These are phyloP conservation scores for Climacium dendroides DNA, from an alignment of 225 moss, liverwort and hornwort species.

Conservation along the genomic window DNA sequence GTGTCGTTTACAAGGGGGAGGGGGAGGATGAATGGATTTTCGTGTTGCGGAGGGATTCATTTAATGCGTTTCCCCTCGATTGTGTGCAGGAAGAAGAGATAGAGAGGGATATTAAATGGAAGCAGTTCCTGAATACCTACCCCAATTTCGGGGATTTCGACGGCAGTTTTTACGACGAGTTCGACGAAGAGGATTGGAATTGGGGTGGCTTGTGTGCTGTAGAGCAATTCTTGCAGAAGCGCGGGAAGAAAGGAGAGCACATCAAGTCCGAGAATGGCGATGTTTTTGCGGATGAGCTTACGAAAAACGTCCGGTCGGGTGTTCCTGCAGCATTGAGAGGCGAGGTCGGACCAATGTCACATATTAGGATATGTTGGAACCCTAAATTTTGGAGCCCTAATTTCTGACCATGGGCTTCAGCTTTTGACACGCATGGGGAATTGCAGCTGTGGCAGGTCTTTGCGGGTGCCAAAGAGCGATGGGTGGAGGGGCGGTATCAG, in stretches of 20 bases:
- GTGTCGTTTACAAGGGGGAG: not conserved
- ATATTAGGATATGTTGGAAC: not conserved
- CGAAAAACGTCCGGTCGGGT: conserved; percentile 27
- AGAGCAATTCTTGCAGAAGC: conserved; percentile 25
- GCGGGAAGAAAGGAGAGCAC: not conserved
- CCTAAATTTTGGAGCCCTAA: not conserved
- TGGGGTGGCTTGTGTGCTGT: conserved; percentile 53
- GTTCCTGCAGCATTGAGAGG: conserved; percentile 33
- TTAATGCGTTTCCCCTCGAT: too few species aligned
- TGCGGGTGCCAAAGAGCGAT: conserved; percentile 31
- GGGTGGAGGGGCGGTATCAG: conserved; percentile 27
- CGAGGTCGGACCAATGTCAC: conserved; percentile 9
- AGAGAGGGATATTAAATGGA: conserved; percentile 67
- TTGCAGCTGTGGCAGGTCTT: conserved; percentile 46
- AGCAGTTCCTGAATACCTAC: conserved; percentile 38
- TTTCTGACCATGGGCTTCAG: not conserved
- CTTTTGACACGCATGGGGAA: not conserved
- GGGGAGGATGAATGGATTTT: not conserved
- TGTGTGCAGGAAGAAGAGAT: conserved; percentile 58
- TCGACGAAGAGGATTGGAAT: conserved; percentile 31
- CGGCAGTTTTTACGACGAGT: not conserved
- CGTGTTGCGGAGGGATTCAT: not conserved
- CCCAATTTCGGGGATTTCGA: not conserved
- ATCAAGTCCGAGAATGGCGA: conserved; percentile 5
- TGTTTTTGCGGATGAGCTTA: conserved; percentile 21